Evolutionary conservation across 805 yeast species (phyloP), one percentile per base, ranked within the genome.

Genomic region (Teunomyces kruisii): DNA sequence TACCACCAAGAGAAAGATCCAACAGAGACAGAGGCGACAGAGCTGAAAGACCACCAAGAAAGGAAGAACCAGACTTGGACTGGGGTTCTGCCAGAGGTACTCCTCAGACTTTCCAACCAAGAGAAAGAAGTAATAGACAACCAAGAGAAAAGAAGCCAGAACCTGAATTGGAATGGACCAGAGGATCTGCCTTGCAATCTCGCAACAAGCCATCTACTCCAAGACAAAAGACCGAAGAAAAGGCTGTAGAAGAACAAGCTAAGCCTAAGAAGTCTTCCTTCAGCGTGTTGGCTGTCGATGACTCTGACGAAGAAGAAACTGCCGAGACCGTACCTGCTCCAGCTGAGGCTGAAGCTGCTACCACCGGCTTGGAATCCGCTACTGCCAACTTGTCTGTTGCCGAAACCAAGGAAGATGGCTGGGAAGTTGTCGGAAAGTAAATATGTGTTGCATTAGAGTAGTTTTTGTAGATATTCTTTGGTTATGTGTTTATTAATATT

Each of bases 271-370:
- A 67, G 52, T 65, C 72, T 6, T 64, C 75, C 2, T 81, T 71
- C 56, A 67, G 74, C 40, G 81, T 80, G 17, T 65, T 81, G 58
- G 68, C 76, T 42, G 83, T 79, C 3, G 80, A 75, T 2, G 80
- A 74, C 1, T 77, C 72, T 6, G 72, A 68, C 15, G 64, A 59
- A 38, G 65, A 50, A 37, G 55, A 45, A 28, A 47, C 42, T 35
- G 40, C 38, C 30, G 41, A 27, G 29, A 13, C 30, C 27, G 15
- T 37, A 29, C 32, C 22, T 19, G 22, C 51, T 17, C 52, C 46
- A 32, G 52, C 44, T 39, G 33, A 45, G 16, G 48, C 48, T 13
- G 41, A 52, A 19, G 35, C 57, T 37, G 35, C 57, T 37, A 57
- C 49, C n/a, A 52, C 67, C 39, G 61, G 49, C 22, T 59, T 62